Evolutionary conservation across 1,284 basidiomycete genomes (phyloP).

Genomic region (Trametes pubescens): DNA sequence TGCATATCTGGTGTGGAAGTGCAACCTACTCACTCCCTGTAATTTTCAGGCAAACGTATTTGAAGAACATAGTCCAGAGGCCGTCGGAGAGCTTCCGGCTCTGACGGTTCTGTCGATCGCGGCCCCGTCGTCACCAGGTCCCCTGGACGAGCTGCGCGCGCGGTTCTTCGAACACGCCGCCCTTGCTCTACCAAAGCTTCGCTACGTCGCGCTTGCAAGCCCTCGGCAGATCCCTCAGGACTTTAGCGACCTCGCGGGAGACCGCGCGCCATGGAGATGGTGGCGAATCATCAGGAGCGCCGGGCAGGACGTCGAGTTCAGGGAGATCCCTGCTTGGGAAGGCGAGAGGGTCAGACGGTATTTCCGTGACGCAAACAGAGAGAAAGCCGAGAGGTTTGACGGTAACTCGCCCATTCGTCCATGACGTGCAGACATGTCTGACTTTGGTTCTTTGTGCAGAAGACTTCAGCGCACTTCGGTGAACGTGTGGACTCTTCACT

Average conservation of each 20-base stretch:
- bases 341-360: conserved; percentile 14
- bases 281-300: conserved; percentile 6
- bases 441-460: no score
- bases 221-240: neutral
- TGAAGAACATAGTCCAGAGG: neutral
- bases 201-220: neutral
- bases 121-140: neutral
- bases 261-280: neutral
- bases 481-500: no score
- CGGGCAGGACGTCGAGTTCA: neutral
- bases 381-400: neutral
- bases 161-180: neutral
- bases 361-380: conserved; percentile 8
- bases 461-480: no score
- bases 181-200: neutral
- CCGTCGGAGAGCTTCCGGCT: neutral
- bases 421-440: no score
- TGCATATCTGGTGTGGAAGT: neutral
- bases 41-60: neutral
- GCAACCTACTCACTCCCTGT: no score
- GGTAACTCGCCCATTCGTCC: no score
- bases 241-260: neutral
- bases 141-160: neutral
- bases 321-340: conserved; percentile 23
- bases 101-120: neutral